Conservation (phyloP, 2,329 filamentous ascomycete species). For the Fusarium guadeloupense region DNA sequence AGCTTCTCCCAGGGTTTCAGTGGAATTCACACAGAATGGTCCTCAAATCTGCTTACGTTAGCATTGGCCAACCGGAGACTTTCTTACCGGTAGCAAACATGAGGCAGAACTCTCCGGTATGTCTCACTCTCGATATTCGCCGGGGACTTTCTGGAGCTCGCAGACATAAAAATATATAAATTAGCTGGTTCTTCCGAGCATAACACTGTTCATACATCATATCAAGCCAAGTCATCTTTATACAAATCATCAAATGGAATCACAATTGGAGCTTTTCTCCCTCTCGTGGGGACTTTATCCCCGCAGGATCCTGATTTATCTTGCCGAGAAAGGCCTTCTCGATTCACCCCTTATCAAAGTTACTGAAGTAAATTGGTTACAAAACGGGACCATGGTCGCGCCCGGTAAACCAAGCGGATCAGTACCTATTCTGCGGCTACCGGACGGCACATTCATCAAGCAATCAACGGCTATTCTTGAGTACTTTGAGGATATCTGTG, state of each 20-base stretch:
- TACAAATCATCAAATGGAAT: background rate
- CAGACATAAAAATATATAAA: too few species aligned
- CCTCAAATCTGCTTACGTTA: too few species aligned
- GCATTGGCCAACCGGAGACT: too few species aligned
- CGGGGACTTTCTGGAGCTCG: too few species aligned
- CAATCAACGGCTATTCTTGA: conserved; percentile 29
- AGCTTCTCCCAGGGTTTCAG: too few species aligned
- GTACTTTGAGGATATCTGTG: conserved; percentile 33
- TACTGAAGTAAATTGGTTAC: background rate
- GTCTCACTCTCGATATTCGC: too few species aligned
- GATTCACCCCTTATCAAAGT: conserved; percentile 12
- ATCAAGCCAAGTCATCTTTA: too few species aligned
- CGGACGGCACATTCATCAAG: conserved; percentile 31
- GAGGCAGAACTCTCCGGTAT: too few species aligned
- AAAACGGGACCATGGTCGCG: background rate
- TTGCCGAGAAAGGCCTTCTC: conserved; percentile 15
- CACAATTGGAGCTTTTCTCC: conserved; percentile 22
- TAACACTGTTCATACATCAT: too few species aligned
- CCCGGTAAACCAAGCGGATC: conserved; percentile 24
- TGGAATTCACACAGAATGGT: too few species aligned
- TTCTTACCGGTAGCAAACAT: too few species aligned
- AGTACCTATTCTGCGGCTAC: conserved; percentile 17
- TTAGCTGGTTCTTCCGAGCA: too few species aligned
- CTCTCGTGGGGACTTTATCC: conserved; percentile 26
- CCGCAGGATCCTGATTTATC: conserved; percentile 24